phyloP scores from a whole-genome alignment of 805 yeast genomes.

The Nematodospora valgi region DNA sequence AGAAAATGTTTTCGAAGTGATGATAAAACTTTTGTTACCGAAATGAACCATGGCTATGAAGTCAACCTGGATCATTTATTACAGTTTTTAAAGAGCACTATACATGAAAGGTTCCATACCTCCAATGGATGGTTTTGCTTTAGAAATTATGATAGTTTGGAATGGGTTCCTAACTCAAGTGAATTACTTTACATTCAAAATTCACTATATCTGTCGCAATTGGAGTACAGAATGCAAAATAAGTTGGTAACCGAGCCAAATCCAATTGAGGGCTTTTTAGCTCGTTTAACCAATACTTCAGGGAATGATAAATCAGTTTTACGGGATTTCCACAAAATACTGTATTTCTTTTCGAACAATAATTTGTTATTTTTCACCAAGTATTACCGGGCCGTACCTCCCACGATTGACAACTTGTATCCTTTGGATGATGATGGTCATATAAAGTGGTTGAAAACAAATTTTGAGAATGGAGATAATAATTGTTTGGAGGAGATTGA shows the following conservation, averaged over 20 bases:
- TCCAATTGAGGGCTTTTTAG: constrained; percentile 80
- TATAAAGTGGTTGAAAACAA: constrained; percentile 59
- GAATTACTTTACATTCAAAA: constrained; percentile 26
- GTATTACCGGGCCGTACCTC: constrained; percentile 59
- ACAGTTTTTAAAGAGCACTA: constrained; percentile 14
- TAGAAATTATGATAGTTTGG: constrained; percentile 70
- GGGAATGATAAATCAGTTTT: constrained; percentile 38
- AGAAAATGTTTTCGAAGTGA: constrained; percentile 17
- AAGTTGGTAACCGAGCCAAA: constrained; percentile 52
- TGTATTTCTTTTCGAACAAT: constrained; percentile 63
- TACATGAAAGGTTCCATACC: constrained; percentile 20
- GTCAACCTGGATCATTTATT: constrained; percentile 1
- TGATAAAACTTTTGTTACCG: neutral
- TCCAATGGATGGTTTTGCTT: constrained; percentile 45
- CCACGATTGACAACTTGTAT: constrained; percentile 48
- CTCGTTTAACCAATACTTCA: constrained; percentile 48
- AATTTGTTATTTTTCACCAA: constrained; percentile 57
- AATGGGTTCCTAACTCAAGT: constrained; percentile 38
- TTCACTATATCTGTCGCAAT: constrained; percentile 24
- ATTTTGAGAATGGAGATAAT: constrained; percentile 48
- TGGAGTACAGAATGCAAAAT: constrained; percentile 59
- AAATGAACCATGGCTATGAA: constrained; percentile 5
- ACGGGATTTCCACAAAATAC: constrained; percentile 47
- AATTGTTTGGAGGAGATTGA: constrained; percentile 64
- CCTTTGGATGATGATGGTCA: constrained; percentile 48